Conservation (phyloP, 257 asterid species). For the Solanum phureja region DNA sequence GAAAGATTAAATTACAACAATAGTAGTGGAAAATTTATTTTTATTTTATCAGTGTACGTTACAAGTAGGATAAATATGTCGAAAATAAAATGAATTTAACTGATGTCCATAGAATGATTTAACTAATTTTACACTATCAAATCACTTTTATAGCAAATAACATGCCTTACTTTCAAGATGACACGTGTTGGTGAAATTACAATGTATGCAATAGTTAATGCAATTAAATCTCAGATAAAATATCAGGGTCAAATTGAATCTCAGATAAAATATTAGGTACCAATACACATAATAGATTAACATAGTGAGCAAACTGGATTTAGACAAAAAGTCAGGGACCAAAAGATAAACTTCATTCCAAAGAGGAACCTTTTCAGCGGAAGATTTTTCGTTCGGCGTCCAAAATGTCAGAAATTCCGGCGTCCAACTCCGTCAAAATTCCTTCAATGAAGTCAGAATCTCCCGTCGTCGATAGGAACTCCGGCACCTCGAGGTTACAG, state of each 20-base stretch:
- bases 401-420: background rate
- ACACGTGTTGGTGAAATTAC: background rate
- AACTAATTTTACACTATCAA: no score
- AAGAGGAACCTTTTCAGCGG: background rate
- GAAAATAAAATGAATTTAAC: no score
- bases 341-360: background rate
- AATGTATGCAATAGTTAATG: background rate
- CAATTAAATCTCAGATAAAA: background rate
- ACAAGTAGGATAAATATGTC: no score
- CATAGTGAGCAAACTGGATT: background rate
- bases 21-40: no score
- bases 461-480: conserved; percentile 14
- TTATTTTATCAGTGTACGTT: no score
- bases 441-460: conserved; percentile 9
- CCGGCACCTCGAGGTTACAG: conserved; percentile 11
- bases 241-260: background rate
- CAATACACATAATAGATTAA: background rate
- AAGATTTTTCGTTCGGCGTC: background rate
- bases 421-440: background rate
- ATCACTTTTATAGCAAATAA: background rate
- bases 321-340: background rate
- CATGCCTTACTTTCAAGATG: background rate
- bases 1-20: no score
- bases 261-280: background rate
- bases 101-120: no score